A percentile compares a stretch with the other conserved stretches of the same genome.
Evolutionary conservation across 2,329 filamentous ascomycete species (phyloP).

Genomic region (Phialophora macrospora): DNA sequence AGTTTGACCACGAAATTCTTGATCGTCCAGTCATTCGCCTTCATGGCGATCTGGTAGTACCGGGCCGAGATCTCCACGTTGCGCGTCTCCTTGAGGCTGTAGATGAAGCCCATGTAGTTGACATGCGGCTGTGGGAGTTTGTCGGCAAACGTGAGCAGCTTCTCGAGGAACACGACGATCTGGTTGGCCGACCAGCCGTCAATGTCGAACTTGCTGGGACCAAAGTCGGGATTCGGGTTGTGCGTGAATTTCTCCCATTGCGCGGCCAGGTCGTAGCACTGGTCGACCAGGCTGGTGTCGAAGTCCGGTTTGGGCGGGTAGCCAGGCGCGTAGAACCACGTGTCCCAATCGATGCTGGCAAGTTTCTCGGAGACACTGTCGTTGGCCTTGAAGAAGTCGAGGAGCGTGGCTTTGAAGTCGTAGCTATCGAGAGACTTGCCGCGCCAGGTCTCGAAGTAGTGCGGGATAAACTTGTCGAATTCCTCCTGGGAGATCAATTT

Average conservation of each 20-base stretch:
- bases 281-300: conserved; percentile 83
- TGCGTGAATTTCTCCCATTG: conserved; percentile 71
- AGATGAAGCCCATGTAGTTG: conserved; percentile 73
- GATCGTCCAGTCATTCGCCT: conserved; percentile 70
- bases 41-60: conserved; percentile 79
- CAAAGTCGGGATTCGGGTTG: conserved; percentile 50
- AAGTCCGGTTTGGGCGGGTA: conserved; percentile 89
- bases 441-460: conserved; percentile 88
- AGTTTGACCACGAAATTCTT: conserved; percentile 75
- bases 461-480: conserved; percentile 93
- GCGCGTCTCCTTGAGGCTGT: conserved; percentile 72
- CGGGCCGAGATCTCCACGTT: conserved; percentile 86
- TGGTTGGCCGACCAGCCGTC: conserved; percentile 81
- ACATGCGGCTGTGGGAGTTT: conserved; percentile 69
- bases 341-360: conserved; percentile 82
- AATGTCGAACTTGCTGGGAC: conserved; percentile 71
- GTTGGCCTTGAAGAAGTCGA: conserved; percentile 81
- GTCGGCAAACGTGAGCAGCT: conserved; percentile 69
- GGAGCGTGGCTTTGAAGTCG: conserved; percentile 87
- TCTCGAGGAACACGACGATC: conserved; percentile 86
- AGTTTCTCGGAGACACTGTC: conserved; percentile 61
- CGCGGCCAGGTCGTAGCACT: conserved; percentile 78
- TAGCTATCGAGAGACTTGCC: conserved; percentile 88
- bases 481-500: conserved; percentile 80
- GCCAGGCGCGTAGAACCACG: conserved; percentile 85